Conservation (phyloP, 768 basidiomycete genomes). For the Lentinus tigrinus region DNA sequence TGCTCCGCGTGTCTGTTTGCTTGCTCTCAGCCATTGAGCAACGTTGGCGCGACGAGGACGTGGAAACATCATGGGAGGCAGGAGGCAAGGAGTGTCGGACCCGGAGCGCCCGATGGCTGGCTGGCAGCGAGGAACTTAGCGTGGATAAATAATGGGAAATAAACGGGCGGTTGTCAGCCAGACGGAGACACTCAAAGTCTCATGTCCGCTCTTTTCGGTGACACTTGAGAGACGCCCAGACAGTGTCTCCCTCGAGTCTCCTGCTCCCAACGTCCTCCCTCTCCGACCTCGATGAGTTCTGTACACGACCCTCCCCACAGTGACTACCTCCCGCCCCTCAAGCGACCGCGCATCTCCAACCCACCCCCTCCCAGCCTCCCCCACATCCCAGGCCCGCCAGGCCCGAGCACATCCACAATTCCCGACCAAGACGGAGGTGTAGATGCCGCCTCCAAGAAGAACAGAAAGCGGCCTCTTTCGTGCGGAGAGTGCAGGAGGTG, state of each 20-base stretch:
- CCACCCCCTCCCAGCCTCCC: slow-evolving; percentile 16
- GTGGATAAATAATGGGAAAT: slow-evolving; percentile 4
- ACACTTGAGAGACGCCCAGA: slow-evolving; percentile 7
- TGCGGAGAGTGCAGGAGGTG: slow-evolving; percentile 73
- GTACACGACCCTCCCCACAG: slow-evolving; percentile 21
- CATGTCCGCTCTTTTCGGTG: slow-evolving; percentile 19
- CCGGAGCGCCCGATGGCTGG: background rate
- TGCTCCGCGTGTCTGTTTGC: background rate
- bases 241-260: slow-evolving; percentile 9
- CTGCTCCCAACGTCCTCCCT: slow-evolving; percentile 12
- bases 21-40: background rate
- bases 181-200: background rate
- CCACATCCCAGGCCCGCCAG: slow-evolving; percentile 20
- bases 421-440: slow-evolving; percentile 22
- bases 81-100: background rate
- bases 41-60: too few relatives aligned
- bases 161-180: background rate
- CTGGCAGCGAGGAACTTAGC: background rate
- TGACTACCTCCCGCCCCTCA: slow-evolving; percentile 20
- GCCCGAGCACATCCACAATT: slow-evolving; percentile 7
- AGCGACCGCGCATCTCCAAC: slow-evolving; percentile 22
- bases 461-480: slow-evolving; percentile 47
- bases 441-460: slow-evolving; percentile 29
- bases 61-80: background rate
- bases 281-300: slow-evolving; percentile 16